These are phyloP conservation scores for Rhinocladiella similis DNA, from an alignment of 2,329 filamentous ascomycete genomes.

Conservation along the genomic window DNA sequence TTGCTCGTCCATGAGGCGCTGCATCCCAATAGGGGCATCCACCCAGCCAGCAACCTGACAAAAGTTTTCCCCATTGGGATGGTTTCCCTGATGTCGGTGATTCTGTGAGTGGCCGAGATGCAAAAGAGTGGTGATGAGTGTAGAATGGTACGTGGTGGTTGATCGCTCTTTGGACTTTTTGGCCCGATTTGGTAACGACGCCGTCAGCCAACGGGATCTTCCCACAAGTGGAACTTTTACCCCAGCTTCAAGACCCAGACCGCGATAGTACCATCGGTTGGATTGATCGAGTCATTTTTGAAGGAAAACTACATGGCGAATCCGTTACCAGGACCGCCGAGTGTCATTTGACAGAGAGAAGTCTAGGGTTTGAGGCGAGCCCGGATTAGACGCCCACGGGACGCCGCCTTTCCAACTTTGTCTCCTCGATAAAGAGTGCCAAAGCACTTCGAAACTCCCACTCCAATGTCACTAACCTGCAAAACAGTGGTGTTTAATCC, in stretches of 20 bases:
- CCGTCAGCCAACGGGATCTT: not conserved
- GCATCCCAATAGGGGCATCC: not conserved
- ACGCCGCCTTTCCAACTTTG: no score
- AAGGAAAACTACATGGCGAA: no score
- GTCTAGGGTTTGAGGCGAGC: no score
- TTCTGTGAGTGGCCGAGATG: not conserved
- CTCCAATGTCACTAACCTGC: no score
- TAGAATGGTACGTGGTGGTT: not conserved
- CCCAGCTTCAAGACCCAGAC: not conserved
- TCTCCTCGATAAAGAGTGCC: no score
- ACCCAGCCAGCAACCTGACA: not conserved
- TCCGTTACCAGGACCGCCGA: no score
- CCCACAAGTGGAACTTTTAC: not conserved
- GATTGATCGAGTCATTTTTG: no score
- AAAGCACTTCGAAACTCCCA: no score
- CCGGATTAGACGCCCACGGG: no score
- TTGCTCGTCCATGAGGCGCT: not conserved
- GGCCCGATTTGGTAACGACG: constrained; percentile 5
- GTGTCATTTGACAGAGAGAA: no score
- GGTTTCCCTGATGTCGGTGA: not conserved
- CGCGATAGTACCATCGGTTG: no score
- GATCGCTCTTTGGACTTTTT: constrained; percentile 5
- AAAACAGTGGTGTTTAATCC: no score
- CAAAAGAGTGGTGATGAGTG: not conserved
- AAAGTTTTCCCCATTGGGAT: not conserved